Base-by-base conservation (phyloP, 169 alveolate genomes). In the Sarcocystis neurona region DNA sequence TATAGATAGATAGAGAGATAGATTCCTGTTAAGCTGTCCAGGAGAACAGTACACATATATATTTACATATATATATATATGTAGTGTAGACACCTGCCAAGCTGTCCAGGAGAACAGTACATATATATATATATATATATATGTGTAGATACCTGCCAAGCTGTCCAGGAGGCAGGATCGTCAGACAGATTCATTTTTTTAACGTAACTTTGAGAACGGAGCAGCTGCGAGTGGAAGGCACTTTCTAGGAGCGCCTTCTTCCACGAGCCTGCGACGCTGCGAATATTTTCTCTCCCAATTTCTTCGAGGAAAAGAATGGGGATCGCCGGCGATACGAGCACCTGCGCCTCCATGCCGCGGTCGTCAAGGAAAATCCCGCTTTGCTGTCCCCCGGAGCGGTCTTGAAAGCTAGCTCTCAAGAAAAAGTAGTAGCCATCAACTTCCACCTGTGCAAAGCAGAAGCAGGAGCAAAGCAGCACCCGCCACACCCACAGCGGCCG, bases 151-250 rank as follows among this genome's bases (percentile, higher is more conserved):
- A 72, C 82, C 46, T 72, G 58, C 82, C 82, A 72, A 4, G 43
- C 82, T 0, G 82, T 39, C 82, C 82, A 72, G 56, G 82, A 79
- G 20, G 94, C 90, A 39, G 89, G 58, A 34, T 92, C 93, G 47
- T 90, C 93, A 27, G 92, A 53, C 30, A 92, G 85, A 63, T 92
- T 89, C 93, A 90, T 89, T 70, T 84, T 89, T 70, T 92, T 92
- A 47, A 79, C 34, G 79, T 92, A 89, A 27, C 86, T 63, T 39
- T 77, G 32, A 3, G 63, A 46, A 43, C 79, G 20, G 46, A 72
- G 0, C 41, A 86, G 85, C 39, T 43, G 82, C 82, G 82, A 39
- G 10, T 72, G 82, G 39, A 72, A 43, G 41, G 15, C 82, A 39
- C 58, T 41, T 39, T 72, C 82, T n/a, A 72, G 82, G 30, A 72